Evolutionary conservation across 2,329 filamentous ascomycete species (phyloP).

Genomic region (Neofusicoccum umdonicola): DNA sequence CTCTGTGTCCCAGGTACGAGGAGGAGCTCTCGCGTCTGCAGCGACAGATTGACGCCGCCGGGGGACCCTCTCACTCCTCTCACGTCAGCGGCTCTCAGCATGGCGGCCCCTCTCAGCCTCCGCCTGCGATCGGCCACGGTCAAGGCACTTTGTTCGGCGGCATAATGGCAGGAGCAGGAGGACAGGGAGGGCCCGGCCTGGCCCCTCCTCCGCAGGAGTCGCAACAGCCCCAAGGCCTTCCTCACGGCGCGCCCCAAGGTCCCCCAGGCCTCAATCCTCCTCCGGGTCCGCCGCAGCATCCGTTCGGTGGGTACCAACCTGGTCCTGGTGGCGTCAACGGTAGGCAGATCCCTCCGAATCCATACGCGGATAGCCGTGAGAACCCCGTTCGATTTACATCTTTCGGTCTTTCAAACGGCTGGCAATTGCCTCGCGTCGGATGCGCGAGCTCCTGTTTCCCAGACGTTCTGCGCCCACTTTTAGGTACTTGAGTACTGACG

Average conservation of each 20-base stretch:
- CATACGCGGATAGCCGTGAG: conserved; percentile 9
- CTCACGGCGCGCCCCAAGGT: conserved; percentile 72
- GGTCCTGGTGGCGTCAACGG: conserved; percentile 61
- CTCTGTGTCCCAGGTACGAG: conserved; percentile 70
- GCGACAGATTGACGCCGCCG: conserved; percentile 77
- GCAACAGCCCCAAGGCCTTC: conserved; percentile 57
- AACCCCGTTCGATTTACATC: conserved; percentile 14
- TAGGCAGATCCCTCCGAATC: conserved; percentile 37
- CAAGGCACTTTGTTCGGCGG: conserved; percentile 88
- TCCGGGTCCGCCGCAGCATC: conserved; percentile 61
- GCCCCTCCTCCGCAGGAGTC: conserved; percentile 66
- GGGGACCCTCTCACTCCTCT: conserved; percentile 62
- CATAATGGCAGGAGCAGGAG: conserved; percentile 86
- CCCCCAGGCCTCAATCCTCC: conserved; percentile 61
- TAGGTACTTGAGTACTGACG: not conserved
- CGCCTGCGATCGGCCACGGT: conserved; percentile 81
- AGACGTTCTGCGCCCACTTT: conserved; percentile 25
- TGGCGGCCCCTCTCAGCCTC: conserved; percentile 77
- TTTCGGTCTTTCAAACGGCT: conserved; percentile 7
- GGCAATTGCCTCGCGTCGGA: conserved; percentile 8
- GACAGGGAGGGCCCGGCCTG: conserved; percentile 78
- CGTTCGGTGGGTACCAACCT: conserved; percentile 71
- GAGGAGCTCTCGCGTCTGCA: conserved; percentile 83
- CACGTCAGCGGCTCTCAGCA: conserved; percentile 71
- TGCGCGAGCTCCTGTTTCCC: conserved; percentile 1